Conservation (phyloP, 352 stramenopile species). For the Pythium dissotocum region DNA sequence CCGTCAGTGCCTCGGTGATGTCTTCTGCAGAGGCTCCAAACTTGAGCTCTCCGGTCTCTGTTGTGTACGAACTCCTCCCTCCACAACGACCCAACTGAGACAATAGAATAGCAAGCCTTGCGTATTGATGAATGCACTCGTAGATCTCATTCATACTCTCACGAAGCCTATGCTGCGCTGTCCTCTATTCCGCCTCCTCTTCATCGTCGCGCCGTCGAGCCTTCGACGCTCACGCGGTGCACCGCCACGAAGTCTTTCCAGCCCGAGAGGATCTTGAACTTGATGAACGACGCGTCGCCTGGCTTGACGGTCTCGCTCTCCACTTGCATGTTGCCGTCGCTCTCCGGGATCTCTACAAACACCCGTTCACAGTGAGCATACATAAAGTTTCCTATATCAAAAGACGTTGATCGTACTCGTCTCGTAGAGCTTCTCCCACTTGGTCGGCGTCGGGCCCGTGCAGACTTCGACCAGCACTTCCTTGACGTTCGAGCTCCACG, state of each 20-base stretch:
- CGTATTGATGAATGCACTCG: not conserved
- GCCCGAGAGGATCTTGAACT: slow-evolving; percentile 83
- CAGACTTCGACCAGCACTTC: slow-evolving; percentile 71
- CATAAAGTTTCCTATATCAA: not conserved
- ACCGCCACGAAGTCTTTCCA: slow-evolving; percentile 80
- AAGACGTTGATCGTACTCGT: slow-evolving; percentile 35
- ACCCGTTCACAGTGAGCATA: not conserved
- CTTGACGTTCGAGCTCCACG: slow-evolving; percentile 78
- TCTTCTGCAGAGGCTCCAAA: not conserved
- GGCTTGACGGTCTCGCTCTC: slow-evolving; percentile 74
- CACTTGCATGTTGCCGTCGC: slow-evolving; percentile 80
- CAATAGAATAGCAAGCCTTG: no score
- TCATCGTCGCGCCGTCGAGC: slow-evolving; percentile 53
- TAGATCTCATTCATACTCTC: slow-evolving; percentile 3
- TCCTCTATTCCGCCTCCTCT: slow-evolving; percentile 3
- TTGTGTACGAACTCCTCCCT: slow-evolving; percentile 1
- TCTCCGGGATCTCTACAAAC: slow-evolving; percentile 66
- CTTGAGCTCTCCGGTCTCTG: not conserved
- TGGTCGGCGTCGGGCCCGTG: slow-evolving; percentile 63
- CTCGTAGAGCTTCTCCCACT: slow-evolving; percentile 83
- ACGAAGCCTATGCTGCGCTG: not conserved
- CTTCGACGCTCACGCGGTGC: slow-evolving; percentile 81
- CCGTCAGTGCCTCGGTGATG: not conserved
- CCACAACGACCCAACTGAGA: not conserved
- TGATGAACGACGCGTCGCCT: slow-evolving; percentile 78